phyloP scores from a whole-genome alignment of 176 grass and related monocot genomes.

The Chrysopogon serrulatus region DNA sequence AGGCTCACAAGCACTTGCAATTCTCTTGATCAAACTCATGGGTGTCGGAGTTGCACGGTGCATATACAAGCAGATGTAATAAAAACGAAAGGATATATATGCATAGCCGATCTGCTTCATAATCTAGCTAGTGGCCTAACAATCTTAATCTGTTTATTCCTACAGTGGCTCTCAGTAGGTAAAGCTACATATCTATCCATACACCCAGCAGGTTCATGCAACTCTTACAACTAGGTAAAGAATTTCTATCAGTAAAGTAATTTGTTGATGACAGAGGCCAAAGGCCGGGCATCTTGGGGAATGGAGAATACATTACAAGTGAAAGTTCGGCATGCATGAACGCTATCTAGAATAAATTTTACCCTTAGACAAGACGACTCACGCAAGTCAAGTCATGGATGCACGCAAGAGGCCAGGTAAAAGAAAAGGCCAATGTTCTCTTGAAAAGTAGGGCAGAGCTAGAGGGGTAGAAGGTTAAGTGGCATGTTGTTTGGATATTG shows the following conservation, averaged over 20 bases:
- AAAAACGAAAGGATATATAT: neutral
- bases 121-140: slow-evolving; percentile 24
- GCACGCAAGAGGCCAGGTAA: slow-evolving; percentile 20
- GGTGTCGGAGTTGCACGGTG: slow-evolving; percentile 24
- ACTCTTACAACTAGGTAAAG: slow-evolving; percentile 26
- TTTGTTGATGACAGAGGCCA: slow-evolving; percentile 18
- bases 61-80: neutral
- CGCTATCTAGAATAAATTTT: slow-evolving; percentile 28
- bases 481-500: slow-evolving; percentile 36
- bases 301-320: slow-evolving; percentile 12
- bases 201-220: slow-evolving; percentile 13
- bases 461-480: slow-evolving; percentile 11
- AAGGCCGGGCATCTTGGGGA: slow-evolving; percentile 31
- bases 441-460: slow-evolving; percentile 18
- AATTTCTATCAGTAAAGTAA: slow-evolving; percentile 4
- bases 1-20: neutral
- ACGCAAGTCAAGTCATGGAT: slow-evolving; percentile 47
- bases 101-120: slow-evolving; percentile 3
- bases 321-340: slow-evolving; percentile 38
- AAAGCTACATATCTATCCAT: slow-evolving; percentile 17
- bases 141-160: slow-evolving; percentile 29
- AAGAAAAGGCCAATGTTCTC: slow-evolving; percentile 25
- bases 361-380: slow-evolving; percentile 30
- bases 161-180: slow-evolving; percentile 25
- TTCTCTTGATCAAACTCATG: slow-evolving; percentile 10